Conservation (phyloP, 164 flowering plant species). For the Litsea cubeba region DNA sequence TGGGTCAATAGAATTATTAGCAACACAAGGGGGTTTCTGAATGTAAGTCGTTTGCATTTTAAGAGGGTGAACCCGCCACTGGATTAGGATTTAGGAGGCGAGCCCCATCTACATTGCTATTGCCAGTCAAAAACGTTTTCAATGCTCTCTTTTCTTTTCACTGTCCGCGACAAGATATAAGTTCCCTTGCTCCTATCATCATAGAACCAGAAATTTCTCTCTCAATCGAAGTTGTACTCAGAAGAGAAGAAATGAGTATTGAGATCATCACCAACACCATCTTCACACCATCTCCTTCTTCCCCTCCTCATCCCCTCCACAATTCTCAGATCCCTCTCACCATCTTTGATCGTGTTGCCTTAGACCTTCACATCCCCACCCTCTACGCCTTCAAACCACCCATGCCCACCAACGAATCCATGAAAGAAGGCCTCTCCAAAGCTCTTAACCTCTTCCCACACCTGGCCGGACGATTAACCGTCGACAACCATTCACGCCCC, state of each 20-base stretch:
- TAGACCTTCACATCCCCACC: constrained; percentile 5
- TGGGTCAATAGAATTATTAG: too few relatives aligned
- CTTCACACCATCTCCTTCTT: neutral
- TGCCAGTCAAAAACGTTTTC: too few relatives aligned
- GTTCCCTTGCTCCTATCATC: too few relatives aligned
- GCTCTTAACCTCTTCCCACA: constrained; percentile 9
- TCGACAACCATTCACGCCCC: neutral
- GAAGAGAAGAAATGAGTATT: constrained; percentile 4
- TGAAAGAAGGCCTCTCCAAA: constrained; percentile 12
- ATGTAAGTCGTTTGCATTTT: too few relatives aligned
- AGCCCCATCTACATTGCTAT: too few relatives aligned
- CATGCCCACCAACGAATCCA: constrained; percentile 3
- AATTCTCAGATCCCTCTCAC: constrained; percentile 10
- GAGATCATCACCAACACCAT: neutral
- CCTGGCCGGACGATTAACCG: constrained; percentile 4
- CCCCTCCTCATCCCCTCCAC: neutral
- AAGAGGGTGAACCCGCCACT: too few relatives aligned
- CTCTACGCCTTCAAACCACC: constrained; percentile 14
- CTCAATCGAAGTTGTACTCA: too few relatives aligned
- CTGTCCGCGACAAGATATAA: too few relatives aligned
- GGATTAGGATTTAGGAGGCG: too few relatives aligned
- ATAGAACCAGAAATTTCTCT: too few relatives aligned
- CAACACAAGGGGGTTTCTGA: too few relatives aligned
- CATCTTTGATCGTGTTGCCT: constrained; percentile 13
- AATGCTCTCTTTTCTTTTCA: too few relatives aligned